phyloP scores from a whole-genome alignment of 2,329 filamentous ascomycete genomes.

The Pseudopithomyces maydicus region DNA sequence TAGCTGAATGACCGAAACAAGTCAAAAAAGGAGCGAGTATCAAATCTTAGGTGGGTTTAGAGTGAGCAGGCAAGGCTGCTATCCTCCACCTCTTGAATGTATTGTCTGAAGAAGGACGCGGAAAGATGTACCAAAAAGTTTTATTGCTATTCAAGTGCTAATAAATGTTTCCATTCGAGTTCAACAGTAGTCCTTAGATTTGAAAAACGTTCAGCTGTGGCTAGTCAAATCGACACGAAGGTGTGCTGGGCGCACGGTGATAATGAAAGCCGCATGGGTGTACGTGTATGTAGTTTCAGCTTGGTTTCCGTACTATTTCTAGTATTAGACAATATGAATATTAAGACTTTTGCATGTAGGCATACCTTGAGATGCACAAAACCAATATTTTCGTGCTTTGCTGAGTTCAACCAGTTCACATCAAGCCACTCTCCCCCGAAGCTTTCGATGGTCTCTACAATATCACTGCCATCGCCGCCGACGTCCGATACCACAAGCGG shows the following conservation, averaged over 20 bases:
- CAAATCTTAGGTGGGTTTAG: no score
- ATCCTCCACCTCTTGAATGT: no score
- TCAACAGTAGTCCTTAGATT: neutral
- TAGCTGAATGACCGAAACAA: no score
- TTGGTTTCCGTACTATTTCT: conserved; percentile 23
- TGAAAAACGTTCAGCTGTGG: neutral
- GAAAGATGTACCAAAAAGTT: no score
- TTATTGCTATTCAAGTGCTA: no score
- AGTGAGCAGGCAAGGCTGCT: no score
- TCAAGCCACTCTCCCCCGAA: conserved; percentile 1
- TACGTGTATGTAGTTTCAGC: conserved; percentile 7
- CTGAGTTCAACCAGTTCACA: conserved; percentile 11
- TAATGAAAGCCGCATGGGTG: conserved; percentile 19
- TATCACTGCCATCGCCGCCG: neutral
- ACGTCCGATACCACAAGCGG: neutral
- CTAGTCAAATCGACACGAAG: neutral
- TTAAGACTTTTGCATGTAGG: no score
- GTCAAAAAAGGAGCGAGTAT: no score
- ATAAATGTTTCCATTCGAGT: no score
- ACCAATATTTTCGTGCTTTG: conserved; percentile 1
- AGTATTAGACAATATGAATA: neutral
- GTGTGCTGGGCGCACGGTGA: conserved; percentile 10
- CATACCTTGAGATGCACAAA: conserved; percentile 9
- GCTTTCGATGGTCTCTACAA: neutral
- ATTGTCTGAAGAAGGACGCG: no score